A percentile compares a stretch with the other conserved stretches of the same genome.
Conservation (phyloP, 345 rosid species). For the Populus tremula region DNA sequence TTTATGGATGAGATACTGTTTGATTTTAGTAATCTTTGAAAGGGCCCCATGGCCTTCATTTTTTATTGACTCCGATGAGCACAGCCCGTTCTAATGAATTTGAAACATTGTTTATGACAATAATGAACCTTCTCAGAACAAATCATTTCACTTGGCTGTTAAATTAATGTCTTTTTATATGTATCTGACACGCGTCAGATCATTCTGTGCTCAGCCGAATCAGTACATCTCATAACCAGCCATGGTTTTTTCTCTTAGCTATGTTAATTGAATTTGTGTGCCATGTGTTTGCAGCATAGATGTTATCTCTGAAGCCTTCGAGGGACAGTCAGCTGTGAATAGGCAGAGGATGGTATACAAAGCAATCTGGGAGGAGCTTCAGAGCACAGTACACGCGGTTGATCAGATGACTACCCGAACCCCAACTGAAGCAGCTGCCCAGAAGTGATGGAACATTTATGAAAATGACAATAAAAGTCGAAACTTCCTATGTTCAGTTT, state of each 20-base stretch:
- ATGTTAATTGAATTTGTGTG: background rate
- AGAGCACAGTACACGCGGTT: slow-evolving; percentile 87
- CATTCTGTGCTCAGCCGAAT: too few species aligned
- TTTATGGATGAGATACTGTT: too few species aligned
- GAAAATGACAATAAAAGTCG: background rate
- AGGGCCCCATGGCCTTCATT: too few species aligned
- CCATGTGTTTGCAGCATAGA: slow-evolving; percentile 56
- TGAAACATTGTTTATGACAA: too few species aligned
- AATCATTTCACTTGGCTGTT: too few species aligned
- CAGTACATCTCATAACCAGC: too few species aligned
- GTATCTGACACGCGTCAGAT: too few species aligned
- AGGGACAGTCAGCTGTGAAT: slow-evolving; percentile 84
- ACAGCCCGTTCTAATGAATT: too few species aligned
- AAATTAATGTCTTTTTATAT: too few species aligned
- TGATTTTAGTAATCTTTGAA: too few species aligned
- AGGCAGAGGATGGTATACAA: slow-evolving; percentile 97
- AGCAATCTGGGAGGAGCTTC: slow-evolving; percentile 99
- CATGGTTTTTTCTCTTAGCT: background rate
- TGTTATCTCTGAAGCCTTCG: slow-evolving; percentile 72
- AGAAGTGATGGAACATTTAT: slow-evolving; percentile 27
- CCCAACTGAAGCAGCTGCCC: slow-evolving; percentile 58
- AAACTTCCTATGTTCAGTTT: background rate
- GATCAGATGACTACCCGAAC: slow-evolving; percentile 91
- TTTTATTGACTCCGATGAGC: too few species aligned
- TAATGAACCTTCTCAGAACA: too few species aligned